Conservation (phyloP, 2,329 filamentous ascomycete species). For the Nigrograna mackinnonii region DNA sequence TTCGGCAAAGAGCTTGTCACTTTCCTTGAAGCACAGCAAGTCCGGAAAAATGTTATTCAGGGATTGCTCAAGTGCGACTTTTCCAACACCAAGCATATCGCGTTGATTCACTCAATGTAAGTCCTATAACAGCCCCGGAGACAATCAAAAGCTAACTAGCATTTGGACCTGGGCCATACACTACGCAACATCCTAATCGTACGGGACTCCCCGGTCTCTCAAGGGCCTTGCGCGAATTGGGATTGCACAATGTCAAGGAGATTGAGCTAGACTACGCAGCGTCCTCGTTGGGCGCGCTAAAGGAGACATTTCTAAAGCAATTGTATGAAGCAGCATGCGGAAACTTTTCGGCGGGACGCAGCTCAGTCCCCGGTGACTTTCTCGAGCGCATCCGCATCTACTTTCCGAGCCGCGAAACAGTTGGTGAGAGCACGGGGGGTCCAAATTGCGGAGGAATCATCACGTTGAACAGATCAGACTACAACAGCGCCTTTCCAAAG, state of each 20-base stretch:
- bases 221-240: constrained; percentile 56
- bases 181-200: constrained; percentile 23
- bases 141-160: not conserved
- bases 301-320: constrained; percentile 64
- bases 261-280: constrained; percentile 76
- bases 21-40: constrained; percentile 69
- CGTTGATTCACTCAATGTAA: constrained; percentile 85
- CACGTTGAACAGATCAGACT: constrained; percentile 76
- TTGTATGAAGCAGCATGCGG: constrained; percentile 63
- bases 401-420: constrained; percentile 42
- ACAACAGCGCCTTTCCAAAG: constrained; percentile 71
- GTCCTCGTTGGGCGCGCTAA: constrained; percentile 81
- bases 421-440: constrained; percentile 67
- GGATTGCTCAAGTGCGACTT: constrained; percentile 85
- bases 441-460: constrained; percentile 73
- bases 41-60: constrained; percentile 66
- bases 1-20: constrained; percentile 74
- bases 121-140: constrained; percentile 26
- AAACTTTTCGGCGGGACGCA: constrained; percentile 8
- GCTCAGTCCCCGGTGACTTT: constrained; percentile 2
- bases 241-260: constrained; percentile 40
- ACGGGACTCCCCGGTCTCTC: constrained; percentile 79
- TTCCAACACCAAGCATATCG: constrained; percentile 68
- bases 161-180: constrained; percentile 1
- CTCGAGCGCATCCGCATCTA: constrained; percentile 30